A percentile compares a stretch with the other conserved stretches of the same genome.
Conservation (phyloP, 441 rosid species). For the Mallotus japonicus region DNA sequence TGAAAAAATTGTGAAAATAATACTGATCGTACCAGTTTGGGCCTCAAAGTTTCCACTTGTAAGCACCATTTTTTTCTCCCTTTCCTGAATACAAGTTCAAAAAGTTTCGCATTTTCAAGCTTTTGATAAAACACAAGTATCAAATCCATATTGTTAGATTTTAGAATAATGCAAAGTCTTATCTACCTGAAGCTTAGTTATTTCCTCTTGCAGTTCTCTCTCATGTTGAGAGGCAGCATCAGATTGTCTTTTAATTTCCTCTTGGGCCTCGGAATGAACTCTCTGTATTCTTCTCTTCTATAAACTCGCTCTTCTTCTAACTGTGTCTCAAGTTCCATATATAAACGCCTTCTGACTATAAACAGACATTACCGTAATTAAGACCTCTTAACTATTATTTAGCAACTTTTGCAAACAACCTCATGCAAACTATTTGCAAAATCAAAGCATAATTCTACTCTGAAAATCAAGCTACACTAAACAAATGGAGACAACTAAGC, state of each 20-base stretch:
- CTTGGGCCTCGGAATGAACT: conserved; percentile 77
- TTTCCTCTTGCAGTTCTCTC: conserved; percentile 71
- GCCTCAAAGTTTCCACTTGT: conserved; percentile 71
- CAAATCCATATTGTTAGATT: conserved; percentile 19
- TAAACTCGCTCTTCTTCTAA: too few relatives aligned
- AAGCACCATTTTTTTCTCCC: conserved; percentile 70
- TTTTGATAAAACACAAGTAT: conserved; percentile 13
- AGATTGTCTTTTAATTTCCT: conserved; percentile 59
- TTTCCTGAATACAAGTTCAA: conserved; percentile 51
- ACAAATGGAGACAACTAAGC: background rate
- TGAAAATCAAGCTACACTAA: background rate
- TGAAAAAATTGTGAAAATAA: conserved; percentile 4
- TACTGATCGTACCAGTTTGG: conserved; percentile 65
- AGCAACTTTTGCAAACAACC: background rate
- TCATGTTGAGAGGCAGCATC: conserved; percentile 61
- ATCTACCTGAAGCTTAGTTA: conserved; percentile 80
- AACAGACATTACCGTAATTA: background rate
- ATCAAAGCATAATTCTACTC: background rate
- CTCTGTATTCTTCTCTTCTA: conserved; percentile 36
- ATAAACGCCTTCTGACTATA: too few relatives aligned
- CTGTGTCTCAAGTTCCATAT: too few relatives aligned
- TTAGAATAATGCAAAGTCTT: conserved; percentile 20
- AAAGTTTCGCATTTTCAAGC: conserved; percentile 25
- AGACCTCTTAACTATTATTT: conserved; percentile 8
- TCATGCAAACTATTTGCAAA: background rate